These are phyloP conservation scores for Cladosporium sp. DNA, from an alignment of 2,329 filamentous ascomycete species.

Conservation along the genomic window DNA sequence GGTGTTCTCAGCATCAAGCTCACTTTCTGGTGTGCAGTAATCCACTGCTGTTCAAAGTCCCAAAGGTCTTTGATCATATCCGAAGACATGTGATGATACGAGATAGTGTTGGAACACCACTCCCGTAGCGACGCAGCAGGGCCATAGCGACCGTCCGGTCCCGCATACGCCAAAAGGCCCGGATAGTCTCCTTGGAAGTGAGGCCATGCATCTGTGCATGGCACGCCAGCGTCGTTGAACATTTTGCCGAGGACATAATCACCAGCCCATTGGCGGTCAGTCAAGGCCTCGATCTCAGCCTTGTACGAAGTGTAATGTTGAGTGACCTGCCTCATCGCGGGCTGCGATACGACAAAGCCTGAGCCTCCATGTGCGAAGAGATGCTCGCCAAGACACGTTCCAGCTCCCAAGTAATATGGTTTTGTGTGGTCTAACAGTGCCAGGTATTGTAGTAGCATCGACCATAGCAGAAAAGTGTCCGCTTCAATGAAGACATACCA, in stretches of 20 bases:
- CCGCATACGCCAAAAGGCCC: constrained; percentile 42
- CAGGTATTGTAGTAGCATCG: constrained; percentile 57
- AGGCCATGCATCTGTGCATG: constrained; percentile 46
- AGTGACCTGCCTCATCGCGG: constrained; percentile 39
- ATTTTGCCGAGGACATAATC: constrained; percentile 56
- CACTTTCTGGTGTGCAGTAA: constrained; percentile 25
- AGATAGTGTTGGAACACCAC: constrained; percentile 48
- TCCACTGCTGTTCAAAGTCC: constrained; percentile 36
- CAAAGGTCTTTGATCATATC: constrained; percentile 33
- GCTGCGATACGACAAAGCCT: constrained; percentile 47
- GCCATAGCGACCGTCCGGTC: constrained; percentile 28
- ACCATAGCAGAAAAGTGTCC: constrained; percentile 60
- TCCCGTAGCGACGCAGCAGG: constrained; percentile 28
- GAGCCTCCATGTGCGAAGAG: constrained; percentile 47
- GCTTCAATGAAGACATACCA: constrained; percentile 64
- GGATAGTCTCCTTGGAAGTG: constrained; percentile 49
- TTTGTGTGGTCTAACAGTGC: constrained; percentile 50
- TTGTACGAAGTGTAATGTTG: constrained; percentile 45
- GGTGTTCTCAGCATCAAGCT: not conserved
- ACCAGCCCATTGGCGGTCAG: constrained; percentile 55
- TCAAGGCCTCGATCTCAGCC: constrained; percentile 44
- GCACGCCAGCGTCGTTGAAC: constrained; percentile 48
- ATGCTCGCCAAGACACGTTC: constrained; percentile 35
- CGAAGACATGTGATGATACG: constrained; percentile 38
- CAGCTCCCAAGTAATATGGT: constrained; percentile 45